Base-by-base conservation (phyloP, 2,329 filamentous ascomycete genomes). In the Monosporascus cannonballus region DNA sequence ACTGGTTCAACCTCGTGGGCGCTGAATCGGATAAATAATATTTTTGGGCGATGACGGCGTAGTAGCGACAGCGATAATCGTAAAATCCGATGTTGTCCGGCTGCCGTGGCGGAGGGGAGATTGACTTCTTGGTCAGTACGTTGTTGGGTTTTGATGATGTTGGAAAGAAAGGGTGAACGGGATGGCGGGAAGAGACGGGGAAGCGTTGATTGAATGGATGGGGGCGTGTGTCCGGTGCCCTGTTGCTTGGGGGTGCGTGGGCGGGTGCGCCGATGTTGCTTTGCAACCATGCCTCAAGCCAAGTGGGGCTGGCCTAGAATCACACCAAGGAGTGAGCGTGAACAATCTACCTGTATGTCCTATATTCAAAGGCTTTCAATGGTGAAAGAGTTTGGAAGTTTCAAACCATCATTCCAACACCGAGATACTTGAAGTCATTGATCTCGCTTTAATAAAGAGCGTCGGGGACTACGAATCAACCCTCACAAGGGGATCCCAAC, bases 1-100 rank as follows among this genome's bases (percentile, higher is more conserved):
- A 70, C 57, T 50, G 46, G 49, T 50, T 52, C 14, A 46, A 46
- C 42, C 42, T 42, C 50, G 51, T 51, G 48, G 52, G 52, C 49
- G 45, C 39, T 49, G 48, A 34, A 42, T 51, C 37, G 48, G 37
- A 24, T 36, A 49, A 47, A 37, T 41, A 51, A 46, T 38, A 49
- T 18, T 17, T 36, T 22, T 46, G 25, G 22, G 14, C n/a, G 45
- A 45, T 27, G 42, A 14, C 39, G 18, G 18, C 8, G 37, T n/a
- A 50, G 34, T 50, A 50, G 39, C 53, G 50, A 52, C 53, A 45
- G 53, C 46, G 46, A 39, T 47, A 44, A 25, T 46, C 42, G 42
- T 46, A 17, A 46, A 46, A 25, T 39, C 24, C 45, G 52, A 51
- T 51, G 45, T 51, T 49, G 52, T 27, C 11, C 49, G 18, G 44